Evolutionary conservation across 2,329 filamentous ascomycete species (phyloP), one percentile per base, ranked within the genome.

Genomic region (Phyllosticta citribraziliensis): DNA sequence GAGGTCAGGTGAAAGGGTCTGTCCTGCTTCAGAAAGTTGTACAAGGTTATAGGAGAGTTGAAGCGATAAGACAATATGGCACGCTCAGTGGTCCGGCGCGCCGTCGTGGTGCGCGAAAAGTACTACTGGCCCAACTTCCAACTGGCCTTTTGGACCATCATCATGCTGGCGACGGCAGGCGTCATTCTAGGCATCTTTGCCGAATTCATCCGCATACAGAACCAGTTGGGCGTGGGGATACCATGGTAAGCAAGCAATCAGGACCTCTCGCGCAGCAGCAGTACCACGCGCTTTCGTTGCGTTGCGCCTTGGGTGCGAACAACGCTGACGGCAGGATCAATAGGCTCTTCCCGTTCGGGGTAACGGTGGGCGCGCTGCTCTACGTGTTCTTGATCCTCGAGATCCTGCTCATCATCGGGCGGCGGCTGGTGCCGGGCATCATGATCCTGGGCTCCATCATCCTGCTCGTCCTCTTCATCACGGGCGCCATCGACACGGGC

Each of bases 91-190:
- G 71, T 75, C 54, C 69, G 70, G 53, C 71, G 70, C 12, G 74
- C 71, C 54, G 73, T 78, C 20, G 72, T 79, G 55, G 75, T 79
- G 47, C 75, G 76, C 30, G 72, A 79, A 65, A 78, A 79, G 67
- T 86, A 86, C 75, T 81, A 80, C 74, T 87, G 84, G 84, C 84
- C 84, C 2, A 83, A 86, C 70, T 75, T 82, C 56, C 83, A 86
- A 67, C 78, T 87, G 65, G 86, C 86, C 67, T 72, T 85, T 67
- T 87, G 84, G 84, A 81, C 83, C 58, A 80, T 86, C 66, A 75
- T 85, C 65, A 84, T 86, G 70, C 76, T 86, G 17, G 80, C 78
- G 0, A 79, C 80, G 1, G 82, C 82, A 11, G 78, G 81, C 25
- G 79, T 80, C 58, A 79, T 84, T 60, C 73, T 86, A 1, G 84